phyloP scores from a whole-genome alignment of 257 asterid species.

The Solanum bulbocastanum region DNA sequence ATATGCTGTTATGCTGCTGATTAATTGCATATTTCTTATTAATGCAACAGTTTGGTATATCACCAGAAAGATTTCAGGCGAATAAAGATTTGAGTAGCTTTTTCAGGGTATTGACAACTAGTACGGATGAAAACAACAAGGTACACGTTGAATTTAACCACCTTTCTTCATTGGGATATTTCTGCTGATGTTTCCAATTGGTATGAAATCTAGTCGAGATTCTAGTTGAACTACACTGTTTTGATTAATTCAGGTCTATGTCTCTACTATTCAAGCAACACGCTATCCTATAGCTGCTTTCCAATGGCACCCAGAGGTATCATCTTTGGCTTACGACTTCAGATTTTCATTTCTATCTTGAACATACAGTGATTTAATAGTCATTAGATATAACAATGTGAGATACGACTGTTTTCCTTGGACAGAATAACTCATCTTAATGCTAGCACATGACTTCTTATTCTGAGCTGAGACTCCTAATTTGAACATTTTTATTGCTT shows the following conservation, averaged over 20 bases:
- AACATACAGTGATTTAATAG: background rate
- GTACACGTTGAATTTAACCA: constrained; percentile 16
- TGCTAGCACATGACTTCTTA: background rate
- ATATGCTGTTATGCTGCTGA: background rate
- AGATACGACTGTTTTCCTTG: background rate
- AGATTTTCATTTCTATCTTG: background rate
- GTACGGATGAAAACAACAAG: constrained; percentile 60
- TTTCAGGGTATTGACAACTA: constrained; percentile 66
- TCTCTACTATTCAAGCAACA: constrained; percentile 69
- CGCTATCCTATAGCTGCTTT: constrained; percentile 70
- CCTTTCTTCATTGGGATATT: background rate
- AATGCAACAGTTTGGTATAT: constrained; percentile 62
- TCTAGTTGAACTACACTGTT: background rate
- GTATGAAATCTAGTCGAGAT: background rate
- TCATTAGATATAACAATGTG: background rate
- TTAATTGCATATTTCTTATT: background rate
- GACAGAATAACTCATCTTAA: background rate
- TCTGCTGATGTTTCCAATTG: background rate
- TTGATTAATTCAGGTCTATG: constrained; percentile 48
- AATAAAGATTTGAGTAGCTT: constrained; percentile 37
- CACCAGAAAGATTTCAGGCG: constrained; percentile 58
- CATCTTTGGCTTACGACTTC: background rate
- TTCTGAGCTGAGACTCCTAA: background rate
- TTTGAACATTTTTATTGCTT: background rate
- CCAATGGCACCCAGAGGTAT: constrained; percentile 99